phyloP scores from a whole-genome alignment of 345 rosid genomes.

The Dipteronia dyeriana region DNA sequence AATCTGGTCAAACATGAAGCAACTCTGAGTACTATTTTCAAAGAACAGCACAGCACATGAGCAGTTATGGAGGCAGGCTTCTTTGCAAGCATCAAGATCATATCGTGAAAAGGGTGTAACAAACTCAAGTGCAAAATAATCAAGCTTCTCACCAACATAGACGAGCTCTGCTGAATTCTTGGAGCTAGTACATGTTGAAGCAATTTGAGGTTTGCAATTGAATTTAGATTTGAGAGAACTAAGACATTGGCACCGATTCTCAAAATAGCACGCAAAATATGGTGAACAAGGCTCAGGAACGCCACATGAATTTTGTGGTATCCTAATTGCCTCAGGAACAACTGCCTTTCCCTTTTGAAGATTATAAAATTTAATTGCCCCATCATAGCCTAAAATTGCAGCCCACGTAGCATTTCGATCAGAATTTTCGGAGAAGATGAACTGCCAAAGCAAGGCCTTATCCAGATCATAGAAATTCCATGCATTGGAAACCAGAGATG shows the following conservation, averaged over 20 bases:
- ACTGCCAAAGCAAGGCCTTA: slow-evolving; percentile 39
- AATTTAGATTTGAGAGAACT: slow-evolving; percentile 15
- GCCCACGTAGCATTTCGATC: slow-evolving; percentile 45
- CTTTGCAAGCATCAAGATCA: slow-evolving; percentile 37
- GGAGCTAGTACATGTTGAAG: slow-evolving; percentile 31
- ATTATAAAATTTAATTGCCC: slow-evolving; percentile 37
- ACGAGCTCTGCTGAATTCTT: slow-evolving; percentile 22
- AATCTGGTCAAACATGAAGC: slow-evolving; percentile 53
- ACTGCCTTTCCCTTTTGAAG: slow-evolving; percentile 27
- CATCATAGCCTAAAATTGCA: slow-evolving; percentile 38
- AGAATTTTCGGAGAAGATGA: slow-evolving; percentile 34
- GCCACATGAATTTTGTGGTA: slow-evolving; percentile 43
- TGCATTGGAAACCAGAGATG: slow-evolving; percentile 35
- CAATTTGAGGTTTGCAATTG: slow-evolving; percentile 33
- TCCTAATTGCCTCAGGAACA: slow-evolving; percentile 33
- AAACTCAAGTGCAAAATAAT: slow-evolving; percentile 52
- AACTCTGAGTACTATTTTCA: slow-evolving; percentile 35
- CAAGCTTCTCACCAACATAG: slow-evolving; percentile 44
- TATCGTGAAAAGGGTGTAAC: slow-evolving; percentile 35
- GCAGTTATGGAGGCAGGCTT: slow-evolving; percentile 50
- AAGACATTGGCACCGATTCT: slow-evolving; percentile 47
- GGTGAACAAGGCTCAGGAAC: slow-evolving; percentile 44
- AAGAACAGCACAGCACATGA: slow-evolving; percentile 55
- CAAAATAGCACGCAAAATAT: slow-evolving; percentile 35
- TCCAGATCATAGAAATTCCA: slow-evolving; percentile 53